Evolutionary conservation across 441 rosid species (phyloP).

Genomic region (Arabidopsis lyrata): DNA sequence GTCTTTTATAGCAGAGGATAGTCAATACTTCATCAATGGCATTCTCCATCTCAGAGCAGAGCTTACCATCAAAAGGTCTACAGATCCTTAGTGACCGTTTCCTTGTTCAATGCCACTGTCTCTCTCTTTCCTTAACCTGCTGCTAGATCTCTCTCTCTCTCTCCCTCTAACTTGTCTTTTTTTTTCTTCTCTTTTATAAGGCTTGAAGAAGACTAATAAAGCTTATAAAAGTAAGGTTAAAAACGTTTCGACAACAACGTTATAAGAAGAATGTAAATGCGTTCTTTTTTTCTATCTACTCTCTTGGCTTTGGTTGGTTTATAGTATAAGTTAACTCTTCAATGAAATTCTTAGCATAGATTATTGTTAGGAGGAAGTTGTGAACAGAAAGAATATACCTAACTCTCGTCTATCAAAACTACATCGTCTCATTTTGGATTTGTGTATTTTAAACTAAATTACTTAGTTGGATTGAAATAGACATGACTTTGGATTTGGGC

Average conservation of each 20-base stretch:
- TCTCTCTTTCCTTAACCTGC: neutral
- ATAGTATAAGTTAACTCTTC: conserved; percentile 4
- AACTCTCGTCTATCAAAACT: too few relatives aligned
- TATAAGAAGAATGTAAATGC: conserved; percentile 32
- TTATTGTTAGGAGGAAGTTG: conserved; percentile 19
- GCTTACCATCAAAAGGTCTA: conserved; percentile 61
- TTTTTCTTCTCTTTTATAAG: conserved; percentile 1
- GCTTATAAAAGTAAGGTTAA: conserved; percentile 15
- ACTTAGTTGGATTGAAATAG: too few relatives aligned
- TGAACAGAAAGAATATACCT: too few relatives aligned
- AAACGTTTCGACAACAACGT: conserved; percentile 1
- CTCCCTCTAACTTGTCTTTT: conserved; percentile 17
- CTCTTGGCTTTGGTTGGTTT: conserved; percentile 11
- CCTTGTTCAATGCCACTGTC: neutral
- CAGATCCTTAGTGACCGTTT: conserved; percentile 34
- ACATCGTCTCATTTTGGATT: too few relatives aligned
- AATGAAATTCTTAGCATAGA: neutral
- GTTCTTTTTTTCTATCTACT: neutral
- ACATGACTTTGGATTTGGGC: too few relatives aligned
- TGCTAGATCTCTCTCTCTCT: neutral
- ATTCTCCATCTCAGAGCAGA: conserved; percentile 76
- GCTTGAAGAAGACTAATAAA: conserved; percentile 18
- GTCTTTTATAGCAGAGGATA: conserved; percentile 59
- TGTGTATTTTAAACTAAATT: too few relatives aligned
- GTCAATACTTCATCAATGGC: conserved; percentile 64